Base-by-base conservation (phyloP, 768 basidiomycete genomes). In the Tephrocybe sp. region DNA sequence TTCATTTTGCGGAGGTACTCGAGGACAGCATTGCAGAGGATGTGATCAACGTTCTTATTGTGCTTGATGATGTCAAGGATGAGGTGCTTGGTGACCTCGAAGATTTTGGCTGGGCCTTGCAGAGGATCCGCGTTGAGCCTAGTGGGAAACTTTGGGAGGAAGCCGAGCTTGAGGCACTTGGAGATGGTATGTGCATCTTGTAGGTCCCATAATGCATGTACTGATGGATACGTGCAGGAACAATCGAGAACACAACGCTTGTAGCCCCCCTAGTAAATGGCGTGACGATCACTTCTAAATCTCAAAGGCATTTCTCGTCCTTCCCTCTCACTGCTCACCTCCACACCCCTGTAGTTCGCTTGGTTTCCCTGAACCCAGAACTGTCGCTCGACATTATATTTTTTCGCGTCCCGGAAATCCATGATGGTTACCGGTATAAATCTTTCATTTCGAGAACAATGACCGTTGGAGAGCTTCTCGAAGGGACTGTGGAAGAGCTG, bases 391-490 rank as follows among this genome's bases (percentile, higher is more conserved):
- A 70, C 1, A 61, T 88, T 33, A 62, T 73, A 0, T 88, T 90
- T 65, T 65, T 77, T 37, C 82, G 87, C 39, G 80, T 93, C 14
- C 89, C 89, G 2, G 86, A 90, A 64, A 80, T 93, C 51, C 79
- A 85, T 45, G 91, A 93, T 58, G 85, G 76, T 2, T 90, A 85
- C 59, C 60, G 71, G 56, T 84, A 85, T 73, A 84, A 76, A 45
- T 57, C 81, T 34, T 93, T 84, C 66, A 73, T 92, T 48, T 79
- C 86, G 3, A 76, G 77, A 48, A 68, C 66, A 2, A 79, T 74
- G 41, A 81, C 79, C 3, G 81, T 84, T 2, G 64, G 71, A n/a
- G 79, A 85, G 37, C 71, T 82, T 14, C 62, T 89, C 40, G 68
- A 77, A 26, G 57, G 61, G 6, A 67, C 88, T 8, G 59, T 80